These are phyloP conservation scores for Oryza australiensis DNA, from an alignment of 176 grass and related monocot species.

Conservation along the genomic window DNA sequence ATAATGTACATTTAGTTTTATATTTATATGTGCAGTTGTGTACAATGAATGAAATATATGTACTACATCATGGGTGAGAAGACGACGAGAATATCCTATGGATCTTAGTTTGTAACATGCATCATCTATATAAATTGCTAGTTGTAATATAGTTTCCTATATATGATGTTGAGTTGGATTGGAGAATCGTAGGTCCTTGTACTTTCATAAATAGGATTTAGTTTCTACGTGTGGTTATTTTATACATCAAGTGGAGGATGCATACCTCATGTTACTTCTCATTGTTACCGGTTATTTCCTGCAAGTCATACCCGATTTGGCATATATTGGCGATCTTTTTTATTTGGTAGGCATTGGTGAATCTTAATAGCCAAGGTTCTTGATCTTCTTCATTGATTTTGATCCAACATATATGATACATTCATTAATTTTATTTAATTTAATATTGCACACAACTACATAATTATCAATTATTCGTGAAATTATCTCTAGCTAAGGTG, in stretches of 20 bases:
- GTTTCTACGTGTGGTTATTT: neutral
- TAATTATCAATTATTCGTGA: no score
- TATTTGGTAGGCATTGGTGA: no score
- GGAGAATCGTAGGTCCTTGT: neutral
- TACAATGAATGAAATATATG: neutral
- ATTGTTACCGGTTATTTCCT: neutral
- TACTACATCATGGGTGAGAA: neutral
- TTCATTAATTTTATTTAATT: no score
- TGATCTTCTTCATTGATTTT: no score
- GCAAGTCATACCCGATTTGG: no score
- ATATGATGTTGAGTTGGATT: neutral
- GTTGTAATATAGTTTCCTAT: constrained; percentile 10
- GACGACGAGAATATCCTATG: constrained; percentile 30
- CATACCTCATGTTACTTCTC: no score
- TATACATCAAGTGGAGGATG: neutral
- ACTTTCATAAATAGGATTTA: constrained; percentile 10
- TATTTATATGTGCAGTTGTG: neutral
- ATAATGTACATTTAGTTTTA: neutral
- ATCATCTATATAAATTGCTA: neutral
- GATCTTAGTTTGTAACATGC: constrained; percentile 27
- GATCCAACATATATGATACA: no score
- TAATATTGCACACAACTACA: no score
- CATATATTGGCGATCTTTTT: no score
- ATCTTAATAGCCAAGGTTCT: no score
- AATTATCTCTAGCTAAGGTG: no score